A percentile compares a stretch with the other conserved stretches of the same genome.
Evolutionary conservation across 345 rosid species (phyloP).

Genomic region (Citrus unshiu): DNA sequence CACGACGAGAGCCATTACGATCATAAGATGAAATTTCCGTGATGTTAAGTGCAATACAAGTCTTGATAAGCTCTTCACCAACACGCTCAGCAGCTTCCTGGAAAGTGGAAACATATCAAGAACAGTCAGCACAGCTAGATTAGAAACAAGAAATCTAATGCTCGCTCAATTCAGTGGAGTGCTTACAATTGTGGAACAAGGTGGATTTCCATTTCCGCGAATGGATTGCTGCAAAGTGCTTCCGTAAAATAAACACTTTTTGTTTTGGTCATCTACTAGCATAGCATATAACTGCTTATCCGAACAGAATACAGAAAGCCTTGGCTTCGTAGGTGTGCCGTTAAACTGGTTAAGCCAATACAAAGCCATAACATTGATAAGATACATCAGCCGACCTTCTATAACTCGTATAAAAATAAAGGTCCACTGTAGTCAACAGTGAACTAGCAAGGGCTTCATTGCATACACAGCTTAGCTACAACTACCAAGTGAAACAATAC

Average conservation of each 20-base stretch:
- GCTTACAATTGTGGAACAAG: conserved; percentile 60
- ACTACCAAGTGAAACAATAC: conserved; percentile 24
- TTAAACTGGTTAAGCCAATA: conserved; percentile 40
- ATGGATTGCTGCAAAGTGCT: conserved; percentile 83
- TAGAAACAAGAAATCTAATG: background rate
- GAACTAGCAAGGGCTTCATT: background rate
- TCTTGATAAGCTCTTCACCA: conserved; percentile 79
- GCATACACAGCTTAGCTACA: background rate
- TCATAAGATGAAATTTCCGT: conserved; percentile 76
- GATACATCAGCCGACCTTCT: background rate
- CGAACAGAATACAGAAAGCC: conserved; percentile 91
- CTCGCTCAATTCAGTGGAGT: background rate
- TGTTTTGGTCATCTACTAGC: conserved; percentile 86
- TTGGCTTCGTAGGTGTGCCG: conserved; percentile 63
- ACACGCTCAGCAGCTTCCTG: conserved; percentile 85
- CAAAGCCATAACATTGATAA: conserved; percentile 10
- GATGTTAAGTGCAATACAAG: conserved; percentile 56
- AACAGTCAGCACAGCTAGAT: conserved; percentile 2
- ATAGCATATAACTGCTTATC: conserved; percentile 80
- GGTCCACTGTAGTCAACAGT: background rate
- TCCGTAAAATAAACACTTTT: conserved; percentile 71
- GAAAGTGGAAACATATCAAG: conserved; percentile 7
- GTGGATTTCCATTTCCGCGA: conserved; percentile 51
- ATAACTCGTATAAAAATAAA: background rate
- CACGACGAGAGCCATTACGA: conserved; percentile 66